phyloP scores from a whole-genome alignment of 768 basidiomycete species.

The Cantharellus cinnabarinus region DNA sequence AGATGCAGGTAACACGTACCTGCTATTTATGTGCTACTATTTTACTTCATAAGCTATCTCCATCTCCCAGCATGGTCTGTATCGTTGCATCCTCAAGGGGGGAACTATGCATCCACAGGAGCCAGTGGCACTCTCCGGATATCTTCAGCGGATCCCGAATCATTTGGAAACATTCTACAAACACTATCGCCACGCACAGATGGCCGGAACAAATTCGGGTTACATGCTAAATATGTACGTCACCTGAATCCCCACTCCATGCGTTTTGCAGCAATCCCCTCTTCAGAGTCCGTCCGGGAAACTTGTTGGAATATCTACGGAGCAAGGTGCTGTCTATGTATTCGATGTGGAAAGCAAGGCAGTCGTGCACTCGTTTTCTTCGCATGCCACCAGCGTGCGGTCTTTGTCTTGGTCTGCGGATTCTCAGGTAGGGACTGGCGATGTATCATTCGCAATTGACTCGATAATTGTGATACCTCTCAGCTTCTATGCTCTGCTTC shows the following conservation, averaged over 20 bases:
- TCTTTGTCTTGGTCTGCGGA: slow-evolving; percentile 80
- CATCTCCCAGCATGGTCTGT: slow-evolving; percentile 53
- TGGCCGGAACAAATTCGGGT: slow-evolving; percentile 58
- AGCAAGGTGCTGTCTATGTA: slow-evolving; percentile 74
- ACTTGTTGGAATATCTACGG: slow-evolving; percentile 60
- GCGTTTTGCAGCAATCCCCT: neutral
- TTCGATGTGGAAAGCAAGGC: slow-evolving; percentile 56
- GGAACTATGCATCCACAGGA: slow-evolving; percentile 55
- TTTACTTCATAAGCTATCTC: slow-evolving; percentile 3
- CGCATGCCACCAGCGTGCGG: slow-evolving; percentile 80
- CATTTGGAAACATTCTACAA: slow-evolving; percentile 44
- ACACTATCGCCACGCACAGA: slow-evolving; percentile 26
- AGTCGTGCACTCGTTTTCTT: slow-evolving; percentile 51
- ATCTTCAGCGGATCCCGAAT: slow-evolving; percentile 44
- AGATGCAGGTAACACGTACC: slow-evolving; percentile 41
- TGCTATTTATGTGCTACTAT: neutral
- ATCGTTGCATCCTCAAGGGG: slow-evolving; percentile 55
- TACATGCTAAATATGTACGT: slow-evolving; percentile 51
- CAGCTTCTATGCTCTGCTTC: slow-evolving; percentile 78
- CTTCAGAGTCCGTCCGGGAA: slow-evolving; percentile 72
- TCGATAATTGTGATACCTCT: neutral
- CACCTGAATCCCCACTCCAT: neutral
- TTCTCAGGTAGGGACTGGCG: slow-evolving; percentile 35
- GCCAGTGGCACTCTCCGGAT: slow-evolving; percentile 50
- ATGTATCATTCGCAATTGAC: neutral